phyloP scores from a whole-genome alignment of 179 eudicot species.

The Vitellaria paradoxa region DNA sequence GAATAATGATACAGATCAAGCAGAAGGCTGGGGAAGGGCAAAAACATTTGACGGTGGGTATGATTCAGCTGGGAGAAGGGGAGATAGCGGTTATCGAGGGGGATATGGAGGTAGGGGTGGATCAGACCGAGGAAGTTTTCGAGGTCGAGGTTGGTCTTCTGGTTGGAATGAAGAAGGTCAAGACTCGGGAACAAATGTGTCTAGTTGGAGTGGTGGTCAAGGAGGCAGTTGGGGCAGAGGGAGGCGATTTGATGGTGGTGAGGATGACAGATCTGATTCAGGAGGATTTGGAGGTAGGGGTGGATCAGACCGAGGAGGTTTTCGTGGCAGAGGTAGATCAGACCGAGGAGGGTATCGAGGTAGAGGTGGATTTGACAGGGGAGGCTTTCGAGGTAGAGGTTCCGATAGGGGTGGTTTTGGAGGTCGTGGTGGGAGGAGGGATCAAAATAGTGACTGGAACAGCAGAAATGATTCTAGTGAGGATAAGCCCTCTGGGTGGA shows the following conservation, averaged over 20 bases:
- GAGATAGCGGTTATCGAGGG: no score
- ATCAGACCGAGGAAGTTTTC: constrained; percentile 8
- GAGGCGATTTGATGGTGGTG: constrained; percentile 23
- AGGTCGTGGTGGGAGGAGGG: constrained; percentile 15
- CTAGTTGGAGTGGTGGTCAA: constrained; percentile 11
- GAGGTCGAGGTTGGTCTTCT: constrained; percentile 13
- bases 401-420: constrained; percentile 19
- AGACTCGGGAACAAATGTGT: background rate
- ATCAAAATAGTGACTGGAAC: constrained; percentile 11
- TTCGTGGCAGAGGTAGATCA: constrained; percentile 21
- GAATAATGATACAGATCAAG: no score
- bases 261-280: constrained; percentile 5
- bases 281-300: background rate
- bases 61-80: no score
- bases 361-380: constrained; percentile 13
- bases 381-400: constrained; percentile 21
- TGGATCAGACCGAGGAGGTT: constrained; percentile 13
- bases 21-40: no score
- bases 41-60: no score
- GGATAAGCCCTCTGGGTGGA: constrained; percentile 5
- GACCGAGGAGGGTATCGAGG: constrained; percentile 11
- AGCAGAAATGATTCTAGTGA: constrained; percentile 7
- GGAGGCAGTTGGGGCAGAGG: background rate
- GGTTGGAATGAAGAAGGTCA: no score
- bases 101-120: background rate